Evolutionary conservation across 805 yeast genomes (phyloP).

Genomic region (Teunomyces cretensis): DNA sequence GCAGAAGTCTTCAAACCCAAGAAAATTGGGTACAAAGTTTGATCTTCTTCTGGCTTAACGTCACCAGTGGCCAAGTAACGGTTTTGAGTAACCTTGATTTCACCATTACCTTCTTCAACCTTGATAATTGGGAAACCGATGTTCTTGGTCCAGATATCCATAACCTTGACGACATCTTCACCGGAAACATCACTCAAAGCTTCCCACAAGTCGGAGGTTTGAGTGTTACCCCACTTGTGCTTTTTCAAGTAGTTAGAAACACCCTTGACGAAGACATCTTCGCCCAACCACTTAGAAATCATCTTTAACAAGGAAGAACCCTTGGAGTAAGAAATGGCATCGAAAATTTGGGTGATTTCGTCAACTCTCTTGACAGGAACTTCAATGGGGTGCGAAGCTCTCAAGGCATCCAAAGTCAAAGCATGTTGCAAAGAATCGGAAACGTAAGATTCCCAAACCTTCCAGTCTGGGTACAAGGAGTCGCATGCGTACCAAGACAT

Average conservation of each 20-base stretch:
- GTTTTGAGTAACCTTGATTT: constrained; percentile 62
- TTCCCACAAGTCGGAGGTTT: constrained; percentile 75
- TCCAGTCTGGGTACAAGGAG: constrained; percentile 78
- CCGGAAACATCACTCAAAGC: constrained; percentile 70
- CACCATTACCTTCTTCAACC: constrained; percentile 55
- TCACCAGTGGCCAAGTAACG: constrained; percentile 78
- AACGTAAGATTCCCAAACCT: constrained; percentile 82
- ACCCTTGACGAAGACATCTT: constrained; percentile 73
- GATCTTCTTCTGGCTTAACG: constrained; percentile 72
- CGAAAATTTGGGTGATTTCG: constrained; percentile 82
- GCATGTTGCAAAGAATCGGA: constrained; percentile 76
- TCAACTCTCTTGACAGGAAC: constrained; percentile 77
- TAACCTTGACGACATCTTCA: constrained; percentile 65
- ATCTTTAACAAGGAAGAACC: constrained; percentile 78
- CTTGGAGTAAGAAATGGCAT: constrained; percentile 78
- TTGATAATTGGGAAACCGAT: constrained; percentile 75
- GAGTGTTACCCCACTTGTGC: constrained; percentile 76
- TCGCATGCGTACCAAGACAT: constrained; percentile 86
- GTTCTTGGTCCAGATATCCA: constrained; percentile 80
- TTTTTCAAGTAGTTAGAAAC: constrained; percentile 74
- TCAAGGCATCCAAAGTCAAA: constrained; percentile 69
- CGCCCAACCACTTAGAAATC: constrained; percentile 80
- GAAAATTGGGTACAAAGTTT: constrained; percentile 67
- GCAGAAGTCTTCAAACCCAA: constrained; percentile 57
- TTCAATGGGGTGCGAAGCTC: constrained; percentile 84